A percentile compares a stretch with the other conserved stretches of the same genome.
These are phyloP conservation scores for Globisporangium viniferum DNA, from an alignment of 352 stramenopile genomes.

Conservation along the genomic window DNA sequence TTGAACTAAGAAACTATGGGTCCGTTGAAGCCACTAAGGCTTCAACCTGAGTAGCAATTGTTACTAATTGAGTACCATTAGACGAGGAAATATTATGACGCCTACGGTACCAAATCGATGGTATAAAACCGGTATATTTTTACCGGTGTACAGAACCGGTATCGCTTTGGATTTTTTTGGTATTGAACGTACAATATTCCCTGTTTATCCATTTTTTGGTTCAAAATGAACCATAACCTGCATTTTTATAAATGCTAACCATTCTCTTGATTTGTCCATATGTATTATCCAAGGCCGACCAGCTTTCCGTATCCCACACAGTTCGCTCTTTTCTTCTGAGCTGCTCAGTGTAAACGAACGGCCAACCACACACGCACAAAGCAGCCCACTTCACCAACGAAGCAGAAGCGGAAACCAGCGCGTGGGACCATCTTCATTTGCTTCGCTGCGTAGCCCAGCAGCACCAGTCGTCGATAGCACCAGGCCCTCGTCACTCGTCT, in stretches of 20 bases:
- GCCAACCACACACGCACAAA: neutral
- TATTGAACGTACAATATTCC: no score
- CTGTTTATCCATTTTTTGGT: neutral
- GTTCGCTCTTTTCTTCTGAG: slow-evolving; percentile 5
- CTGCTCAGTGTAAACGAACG: slow-evolving; percentile 19
- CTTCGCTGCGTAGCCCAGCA: slow-evolving; percentile 1
- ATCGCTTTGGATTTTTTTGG: neutral
- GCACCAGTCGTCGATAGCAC: no score
- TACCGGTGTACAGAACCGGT: neutral
- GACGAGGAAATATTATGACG: neutral
- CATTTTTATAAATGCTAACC: neutral
- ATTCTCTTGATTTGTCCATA: neutral
- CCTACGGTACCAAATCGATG: neutral
- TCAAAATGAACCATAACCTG: neutral
- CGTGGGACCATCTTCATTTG: slow-evolving; percentile 3
- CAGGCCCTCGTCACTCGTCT: neutral
- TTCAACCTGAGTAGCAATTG: no score
- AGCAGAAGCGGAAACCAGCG: neutral
- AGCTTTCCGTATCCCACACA: slow-evolving; percentile 1
- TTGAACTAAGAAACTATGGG: neutral
- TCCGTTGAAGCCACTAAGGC: no score
- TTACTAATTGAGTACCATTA: no score
- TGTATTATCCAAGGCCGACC: neutral
- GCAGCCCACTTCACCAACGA: neutral
- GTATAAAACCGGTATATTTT: neutral